Evolutionary conservation across 192 early-diverging fungal species (phyloP).

Genomic region (Backusella westeae): DNA sequence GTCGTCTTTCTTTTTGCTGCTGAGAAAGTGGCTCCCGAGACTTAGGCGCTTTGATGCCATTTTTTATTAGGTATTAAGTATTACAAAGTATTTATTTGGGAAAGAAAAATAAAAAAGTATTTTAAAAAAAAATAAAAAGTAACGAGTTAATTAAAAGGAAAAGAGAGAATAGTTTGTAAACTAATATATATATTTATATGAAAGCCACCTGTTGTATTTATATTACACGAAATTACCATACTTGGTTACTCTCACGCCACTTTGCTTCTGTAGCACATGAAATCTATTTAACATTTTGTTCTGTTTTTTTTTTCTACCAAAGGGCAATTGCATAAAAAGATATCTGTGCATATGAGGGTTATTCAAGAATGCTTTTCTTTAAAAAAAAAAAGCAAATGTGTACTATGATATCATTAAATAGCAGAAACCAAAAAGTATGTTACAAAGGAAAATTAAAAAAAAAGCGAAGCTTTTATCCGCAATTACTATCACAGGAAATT

Average conservation of each 20-base stretch:
- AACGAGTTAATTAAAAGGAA: not conserved
- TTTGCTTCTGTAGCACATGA: not conserved
- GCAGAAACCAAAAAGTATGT: too few species aligned
- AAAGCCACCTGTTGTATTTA: not conserved
- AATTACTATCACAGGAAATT: not conserved
- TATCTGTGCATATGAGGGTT: not conserved
- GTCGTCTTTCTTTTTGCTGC: slow-evolving; percentile 26
- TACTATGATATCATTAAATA: too few species aligned
- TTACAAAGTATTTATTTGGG: not conserved
- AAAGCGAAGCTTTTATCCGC: not conserved
- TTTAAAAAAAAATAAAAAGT: not conserved
- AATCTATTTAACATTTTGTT: too few species aligned
- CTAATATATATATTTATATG: not conserved
- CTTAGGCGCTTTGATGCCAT: slow-evolving; percentile 18
- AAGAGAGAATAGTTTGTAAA: not conserved
- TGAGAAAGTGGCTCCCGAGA: slow-evolving; percentile 19
- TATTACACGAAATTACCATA: not conserved
- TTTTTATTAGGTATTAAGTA: not conserved
- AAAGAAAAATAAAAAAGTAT: too few species aligned
- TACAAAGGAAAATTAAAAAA: not conserved
- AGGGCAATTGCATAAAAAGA: not conserved
- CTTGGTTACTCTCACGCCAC: not conserved
- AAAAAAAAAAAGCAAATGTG: too few species aligned
- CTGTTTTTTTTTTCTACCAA: not conserved
- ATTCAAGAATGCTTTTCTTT: too few species aligned